Conservation (phyloP, 352 stramenopile genomes). For the Globisporangium alternatum region DNA sequence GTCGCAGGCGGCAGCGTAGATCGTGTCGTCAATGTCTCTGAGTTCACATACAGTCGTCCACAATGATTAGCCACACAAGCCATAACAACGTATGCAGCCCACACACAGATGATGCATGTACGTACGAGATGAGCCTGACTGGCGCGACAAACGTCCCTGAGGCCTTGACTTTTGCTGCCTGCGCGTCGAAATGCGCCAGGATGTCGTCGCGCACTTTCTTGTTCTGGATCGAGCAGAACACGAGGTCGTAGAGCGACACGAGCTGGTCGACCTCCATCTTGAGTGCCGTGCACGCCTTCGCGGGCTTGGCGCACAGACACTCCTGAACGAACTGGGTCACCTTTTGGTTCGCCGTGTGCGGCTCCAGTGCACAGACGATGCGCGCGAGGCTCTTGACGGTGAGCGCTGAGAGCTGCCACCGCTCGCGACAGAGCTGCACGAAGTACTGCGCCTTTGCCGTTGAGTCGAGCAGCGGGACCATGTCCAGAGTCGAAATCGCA, state of each 20-base stretch:
- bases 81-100: background rate
- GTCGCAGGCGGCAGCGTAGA: constrained; percentile 15
- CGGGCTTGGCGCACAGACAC: constrained; percentile 15
- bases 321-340: constrained; percentile 14
- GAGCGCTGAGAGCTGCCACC: constrained; percentile 13
- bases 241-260: constrained; percentile 20
- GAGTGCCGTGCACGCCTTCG: constrained; percentile 14
- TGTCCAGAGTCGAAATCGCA: background rate
- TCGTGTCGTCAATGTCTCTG: constrained; percentile 19
- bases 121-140: constrained; percentile 21
- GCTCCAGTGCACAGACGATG: constrained; percentile 15
- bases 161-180: constrained; percentile 7
- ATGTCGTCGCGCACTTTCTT: constrained; percentile 11
- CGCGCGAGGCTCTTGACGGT: constrained; percentile 7
- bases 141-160: background rate
- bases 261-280: constrained; percentile 19
- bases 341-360: constrained; percentile 3
- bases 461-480: constrained; percentile 2
- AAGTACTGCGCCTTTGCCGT: constrained; percentile 3
- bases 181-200: constrained; percentile 18
- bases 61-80: background rate
- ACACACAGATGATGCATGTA: background rate
- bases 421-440: constrained; percentile 6
- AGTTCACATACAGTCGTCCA: background rate
- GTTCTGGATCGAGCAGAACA: constrained; percentile 9